phyloP scores from a whole-genome alignment of 2,329 filamentous ascomycete species.

The Neopestalotiopsis sp. region DNA sequence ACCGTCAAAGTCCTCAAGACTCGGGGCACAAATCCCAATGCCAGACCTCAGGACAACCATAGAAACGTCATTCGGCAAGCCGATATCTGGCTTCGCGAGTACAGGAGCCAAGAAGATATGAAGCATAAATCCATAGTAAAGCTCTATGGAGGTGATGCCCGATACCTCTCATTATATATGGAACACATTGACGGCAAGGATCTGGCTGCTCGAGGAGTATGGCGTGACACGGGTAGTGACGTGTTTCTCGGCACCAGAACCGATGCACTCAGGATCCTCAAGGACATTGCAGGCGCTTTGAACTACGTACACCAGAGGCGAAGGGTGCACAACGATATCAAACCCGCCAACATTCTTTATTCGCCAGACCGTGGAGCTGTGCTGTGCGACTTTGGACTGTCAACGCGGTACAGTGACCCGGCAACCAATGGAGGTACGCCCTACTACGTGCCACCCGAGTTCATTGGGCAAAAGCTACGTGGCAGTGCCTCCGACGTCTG shows the following conservation, averaged over 20 bases:
- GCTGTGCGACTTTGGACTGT: constrained; percentile 66
- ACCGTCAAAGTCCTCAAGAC: constrained; percentile 69
- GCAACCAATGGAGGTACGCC: constrained; percentile 62
- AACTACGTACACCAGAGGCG: constrained; percentile 60
- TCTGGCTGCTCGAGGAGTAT: constrained; percentile 53
- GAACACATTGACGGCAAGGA: constrained; percentile 64
- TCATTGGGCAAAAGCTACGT: constrained; percentile 59
- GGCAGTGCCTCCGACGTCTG: constrained; percentile 63
- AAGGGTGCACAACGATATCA: constrained; percentile 67
- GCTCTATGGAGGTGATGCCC: constrained; percentile 64
- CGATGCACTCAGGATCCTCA: constrained; percentile 59
- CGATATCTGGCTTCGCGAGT: constrained; percentile 65
- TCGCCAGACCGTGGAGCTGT: constrained; percentile 63
- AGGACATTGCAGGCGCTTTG: constrained; percentile 59
- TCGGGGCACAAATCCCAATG: constrained; percentile 43
- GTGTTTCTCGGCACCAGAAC: constrained; percentile 54
- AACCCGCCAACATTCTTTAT: constrained; percentile 67
- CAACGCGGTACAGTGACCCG: constrained; percentile 52
- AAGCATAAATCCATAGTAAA: constrained; percentile 63
- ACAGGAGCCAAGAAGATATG: constrained; percentile 59
- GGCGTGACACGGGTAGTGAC: constrained; percentile 54
- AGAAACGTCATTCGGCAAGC: constrained; percentile 64
- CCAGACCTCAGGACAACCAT: constrained; percentile 56
- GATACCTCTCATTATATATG: constrained; percentile 66
- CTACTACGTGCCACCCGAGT: constrained; percentile 67